Evolutionary conservation across 2,329 filamentous ascomycete genomes (phyloP).

Genomic region (Penicillium sp.): DNA sequence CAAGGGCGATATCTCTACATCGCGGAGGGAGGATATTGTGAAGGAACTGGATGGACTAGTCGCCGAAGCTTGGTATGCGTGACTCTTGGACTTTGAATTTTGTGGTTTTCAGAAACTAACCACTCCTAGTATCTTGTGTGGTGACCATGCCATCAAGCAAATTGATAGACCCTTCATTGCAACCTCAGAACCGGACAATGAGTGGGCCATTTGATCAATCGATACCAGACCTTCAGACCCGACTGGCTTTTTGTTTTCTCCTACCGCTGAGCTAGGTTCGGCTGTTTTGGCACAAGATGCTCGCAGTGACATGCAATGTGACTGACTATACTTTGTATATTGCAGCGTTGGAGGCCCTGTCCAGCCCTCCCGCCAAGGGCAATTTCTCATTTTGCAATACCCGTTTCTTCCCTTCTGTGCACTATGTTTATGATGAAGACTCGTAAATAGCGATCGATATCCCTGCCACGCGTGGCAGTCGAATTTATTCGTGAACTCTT

Average conservation of each 20-base stretch:
- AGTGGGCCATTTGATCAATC: slow-evolving; percentile 67
- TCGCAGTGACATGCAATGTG: too few relatives aligned
- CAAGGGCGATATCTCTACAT: slow-evolving; percentile 66
- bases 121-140: slow-evolving; percentile 73
- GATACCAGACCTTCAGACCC: neutral
- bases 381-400: slow-evolving; percentile 5
- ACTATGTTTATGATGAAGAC: neutral
- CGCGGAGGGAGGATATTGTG: slow-evolving; percentile 76
- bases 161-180: slow-evolving; percentile 91
- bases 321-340: too few relatives aligned
- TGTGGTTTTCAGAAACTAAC: slow-evolving; percentile 19
- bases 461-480: slow-evolving; percentile 12
- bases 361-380: neutral
- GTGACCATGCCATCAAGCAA: slow-evolving; percentile 88
- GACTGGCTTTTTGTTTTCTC: too few relatives aligned
- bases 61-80: slow-evolving; percentile 75
- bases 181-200: slow-evolving; percentile 66
- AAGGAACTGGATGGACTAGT: slow-evolving; percentile 89
- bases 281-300: neutral
- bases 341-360: too few relatives aligned
- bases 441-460: slow-evolving; percentile 4
- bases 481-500: too few relatives aligned
- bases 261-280: too few relatives aligned
- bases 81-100: neutral
- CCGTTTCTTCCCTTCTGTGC: neutral